These are phyloP conservation scores for Oropetium thomaeum DNA, from an alignment of 176 grass and related monocot species.

Conservation along the genomic window DNA sequence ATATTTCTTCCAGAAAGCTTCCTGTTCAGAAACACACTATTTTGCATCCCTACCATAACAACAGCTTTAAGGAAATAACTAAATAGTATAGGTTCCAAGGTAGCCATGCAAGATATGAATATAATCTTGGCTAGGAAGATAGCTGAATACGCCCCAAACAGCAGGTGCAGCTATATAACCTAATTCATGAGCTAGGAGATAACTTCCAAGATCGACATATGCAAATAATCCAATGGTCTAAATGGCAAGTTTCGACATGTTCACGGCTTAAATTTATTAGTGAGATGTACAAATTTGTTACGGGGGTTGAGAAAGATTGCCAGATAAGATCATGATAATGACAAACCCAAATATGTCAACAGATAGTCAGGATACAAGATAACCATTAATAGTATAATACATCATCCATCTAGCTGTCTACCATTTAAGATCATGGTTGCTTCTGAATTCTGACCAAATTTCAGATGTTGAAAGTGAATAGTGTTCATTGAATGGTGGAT, in stretches of 20 bases:
- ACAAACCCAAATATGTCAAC: slow-evolving; percentile 3
- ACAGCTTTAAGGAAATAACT: not conserved
- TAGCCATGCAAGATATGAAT: not conserved
- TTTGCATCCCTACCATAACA: not conserved
- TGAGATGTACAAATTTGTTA: not conserved
- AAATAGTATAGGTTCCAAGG: not conserved
- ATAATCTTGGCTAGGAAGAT: slow-evolving; percentile 5
- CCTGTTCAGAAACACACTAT: not conserved
- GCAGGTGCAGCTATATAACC: not conserved
- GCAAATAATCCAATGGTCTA: not conserved
- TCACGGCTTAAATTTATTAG: slow-evolving; percentile 4
- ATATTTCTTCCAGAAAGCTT: not conserved
- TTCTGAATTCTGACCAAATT: not conserved
- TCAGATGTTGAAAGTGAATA: not conserved
- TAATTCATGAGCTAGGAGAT: slow-evolving; percentile 1
- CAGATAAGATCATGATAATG: slow-evolving; percentile 10
- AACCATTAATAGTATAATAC: not conserved
- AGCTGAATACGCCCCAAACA: slow-evolving; percentile 4
- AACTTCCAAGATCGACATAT: not conserved
- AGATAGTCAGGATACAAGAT: slow-evolving; percentile 2
- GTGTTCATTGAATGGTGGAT: not conserved
- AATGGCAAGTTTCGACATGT: not conserved
- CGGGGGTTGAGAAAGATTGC: not conserved
- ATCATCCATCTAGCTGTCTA: not conserved
- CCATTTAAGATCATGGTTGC: not conserved